A percentile compares a stretch with the other conserved stretches of the same genome.
These are phyloP conservation scores for Lodderomyces elongisporus DNA, from an alignment of 1,139 yeast genomes.

Conservation along the genomic window DNA sequence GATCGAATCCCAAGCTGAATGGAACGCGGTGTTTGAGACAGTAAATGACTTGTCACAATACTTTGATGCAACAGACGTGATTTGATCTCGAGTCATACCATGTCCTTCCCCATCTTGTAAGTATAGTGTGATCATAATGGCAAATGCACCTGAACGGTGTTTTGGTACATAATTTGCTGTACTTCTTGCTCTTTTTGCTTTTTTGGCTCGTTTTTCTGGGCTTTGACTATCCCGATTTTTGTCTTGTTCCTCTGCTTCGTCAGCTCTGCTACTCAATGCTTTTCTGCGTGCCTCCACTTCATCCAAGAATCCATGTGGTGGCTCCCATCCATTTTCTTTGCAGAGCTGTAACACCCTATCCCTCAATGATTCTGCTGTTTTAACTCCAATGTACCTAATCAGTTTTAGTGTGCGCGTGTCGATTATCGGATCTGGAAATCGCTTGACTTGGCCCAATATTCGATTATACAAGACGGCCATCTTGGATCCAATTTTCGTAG, in stretches of 20 bases:
- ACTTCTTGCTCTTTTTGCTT: constrained; percentile 21
- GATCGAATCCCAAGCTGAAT: constrained; percentile 77
- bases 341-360: constrained; percentile 44
- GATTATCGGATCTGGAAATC: constrained; percentile 35
- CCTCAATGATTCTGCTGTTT: constrained; percentile 46
- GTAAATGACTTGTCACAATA: constrained; percentile 65
- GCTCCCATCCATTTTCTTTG: constrained; percentile 28
- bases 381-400: constrained; percentile 60
- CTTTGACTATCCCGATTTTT: not conserved
- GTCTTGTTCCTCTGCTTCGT: not conserved
- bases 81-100: constrained; percentile 60
- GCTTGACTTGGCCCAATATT: constrained; percentile 45
- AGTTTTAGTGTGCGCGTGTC: constrained; percentile 49
- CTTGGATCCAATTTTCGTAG: constrained; percentile 37
- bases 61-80: constrained; percentile 51
- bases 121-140: constrained; percentile 63
- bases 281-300: constrained; percentile 8
- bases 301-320: constrained; percentile 34
- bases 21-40: constrained; percentile 51
- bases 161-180: constrained; percentile 59
- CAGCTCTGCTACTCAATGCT: constrained; percentile 10
- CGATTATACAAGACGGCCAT: constrained; percentile 41
- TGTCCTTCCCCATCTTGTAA: constrained; percentile 43
- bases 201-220: constrained; percentile 6
- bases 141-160: constrained; percentile 82